phyloP scores from a whole-genome alignment of 768 basidiomycete genomes.

The Phanerodontia chrysosporium region DNA sequence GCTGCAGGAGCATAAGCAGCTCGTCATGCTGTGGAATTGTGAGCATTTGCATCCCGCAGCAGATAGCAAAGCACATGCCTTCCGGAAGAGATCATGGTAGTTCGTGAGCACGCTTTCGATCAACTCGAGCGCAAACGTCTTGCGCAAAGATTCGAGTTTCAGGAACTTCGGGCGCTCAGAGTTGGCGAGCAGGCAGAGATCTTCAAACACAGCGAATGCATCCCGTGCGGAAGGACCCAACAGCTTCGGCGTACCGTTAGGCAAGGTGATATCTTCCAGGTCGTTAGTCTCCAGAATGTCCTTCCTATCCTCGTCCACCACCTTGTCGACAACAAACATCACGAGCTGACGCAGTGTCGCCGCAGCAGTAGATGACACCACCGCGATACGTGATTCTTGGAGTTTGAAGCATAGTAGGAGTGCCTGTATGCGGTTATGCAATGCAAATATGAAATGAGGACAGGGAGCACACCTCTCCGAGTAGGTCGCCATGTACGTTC shows the following conservation, averaged over 20 bases:
- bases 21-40: constrained; percentile 59
- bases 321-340: constrained; percentile 97
- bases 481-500: constrained; percentile 69
- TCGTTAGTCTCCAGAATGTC: constrained; percentile 31
- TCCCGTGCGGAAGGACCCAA: constrained; percentile 79
- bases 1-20: constrained; percentile 78
- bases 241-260: constrained; percentile 59
- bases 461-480: constrained; percentile 67
- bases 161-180: constrained; percentile 78
- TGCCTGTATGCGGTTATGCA: constrained; percentile 45
- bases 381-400: constrained; percentile 92
- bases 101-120: constrained; percentile 96
- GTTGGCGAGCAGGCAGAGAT: constrained; percentile 85
- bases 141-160: constrained; percentile 75
- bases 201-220: constrained; percentile 86
- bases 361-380: constrained; percentile 95
- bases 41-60: neutral
- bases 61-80: constrained; percentile 40
- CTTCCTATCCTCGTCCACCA: constrained; percentile 68
- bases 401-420: constrained; percentile 92
- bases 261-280: constrained; percentile 48
- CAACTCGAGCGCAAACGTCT: constrained; percentile 95
- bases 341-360: constrained; percentile 94
- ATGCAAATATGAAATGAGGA: neutral
- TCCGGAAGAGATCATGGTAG: constrained; percentile 80